phyloP scores from a whole-genome alignment of 2,329 filamentous ascomycete genomes.

The Nemania sp. region DNA sequence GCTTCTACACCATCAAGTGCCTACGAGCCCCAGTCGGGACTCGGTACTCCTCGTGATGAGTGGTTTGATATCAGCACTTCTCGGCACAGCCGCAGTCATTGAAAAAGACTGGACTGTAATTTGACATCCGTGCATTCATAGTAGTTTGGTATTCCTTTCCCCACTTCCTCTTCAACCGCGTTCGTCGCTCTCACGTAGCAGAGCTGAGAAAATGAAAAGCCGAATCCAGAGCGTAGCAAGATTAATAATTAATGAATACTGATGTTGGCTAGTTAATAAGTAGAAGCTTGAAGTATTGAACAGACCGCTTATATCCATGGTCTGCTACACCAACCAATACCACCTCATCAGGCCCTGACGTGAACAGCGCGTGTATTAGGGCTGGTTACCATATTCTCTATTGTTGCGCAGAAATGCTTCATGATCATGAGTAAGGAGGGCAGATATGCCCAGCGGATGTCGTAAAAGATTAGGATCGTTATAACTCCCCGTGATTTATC shows the following conservation, averaged over 20 bases:
- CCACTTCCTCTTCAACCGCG: neutral
- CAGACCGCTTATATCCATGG: conserved; percentile 14
- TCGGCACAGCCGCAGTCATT: conserved; percentile 97
- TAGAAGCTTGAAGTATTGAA: conserved; percentile 4
- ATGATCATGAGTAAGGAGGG: conserved; percentile 25
- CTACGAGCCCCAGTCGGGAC: conserved; percentile 39
- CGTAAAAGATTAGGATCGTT: conserved; percentile 19
- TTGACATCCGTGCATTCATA: conserved; percentile 90
- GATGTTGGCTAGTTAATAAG: conserved; percentile 9
- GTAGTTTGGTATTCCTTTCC: neutral
- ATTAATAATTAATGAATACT: conserved; percentile 27
- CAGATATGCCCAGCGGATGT: conserved; percentile 4
- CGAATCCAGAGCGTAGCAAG: neutral
- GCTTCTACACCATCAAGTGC: conserved; percentile 35
- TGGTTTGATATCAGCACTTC: conserved; percentile 86
- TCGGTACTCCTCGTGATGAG: conserved; percentile 44
- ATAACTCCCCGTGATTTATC: conserved; percentile 39
- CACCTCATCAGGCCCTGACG: conserved; percentile 17
- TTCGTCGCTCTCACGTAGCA: neutral
- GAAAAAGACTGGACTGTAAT: conserved; percentile 84
- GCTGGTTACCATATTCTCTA: neutral
- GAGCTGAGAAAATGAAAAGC: neutral
- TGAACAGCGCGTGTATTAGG: conserved; percentile 14
- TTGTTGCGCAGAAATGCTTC: conserved; percentile 25
- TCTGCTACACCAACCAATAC: conserved; percentile 11